Evolutionary conservation across 805 yeast genomes (phyloP).

Genomic region (Lipomyces sp.): DNA sequence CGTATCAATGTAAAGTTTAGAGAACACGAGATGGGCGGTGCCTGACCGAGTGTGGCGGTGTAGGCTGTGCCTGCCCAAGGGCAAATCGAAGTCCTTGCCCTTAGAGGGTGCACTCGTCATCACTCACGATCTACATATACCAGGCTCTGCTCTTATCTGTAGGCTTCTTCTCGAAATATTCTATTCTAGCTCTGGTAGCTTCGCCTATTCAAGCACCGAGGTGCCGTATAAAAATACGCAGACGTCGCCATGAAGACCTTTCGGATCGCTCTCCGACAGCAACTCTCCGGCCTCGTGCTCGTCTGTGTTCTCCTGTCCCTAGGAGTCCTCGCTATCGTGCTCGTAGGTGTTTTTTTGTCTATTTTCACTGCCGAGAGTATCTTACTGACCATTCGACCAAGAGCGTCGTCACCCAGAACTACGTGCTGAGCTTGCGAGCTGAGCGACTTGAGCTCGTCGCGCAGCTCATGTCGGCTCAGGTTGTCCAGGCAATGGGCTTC

Average conservation of each 20-base stretch:
- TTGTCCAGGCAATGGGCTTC: conserved; percentile 67
- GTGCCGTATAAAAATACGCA: too few relatives aligned
- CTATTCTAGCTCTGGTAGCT: background rate
- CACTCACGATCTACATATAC: background rate
- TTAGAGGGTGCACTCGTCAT: background rate
- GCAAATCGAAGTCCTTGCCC: too few relatives aligned
- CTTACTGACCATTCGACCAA: conserved; percentile 57
- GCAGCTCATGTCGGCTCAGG: conserved; percentile 78
- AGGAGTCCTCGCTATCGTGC: conserved; percentile 68
- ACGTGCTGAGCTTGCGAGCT: conserved; percentile 63
- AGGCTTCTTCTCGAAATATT: too few relatives aligned
- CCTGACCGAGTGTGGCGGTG: too few relatives aligned
- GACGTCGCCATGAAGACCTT: conserved; percentile 14
- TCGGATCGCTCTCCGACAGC: conserved; percentile 67
- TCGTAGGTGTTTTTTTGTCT: conserved; percentile 48
- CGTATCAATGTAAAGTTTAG: too few relatives aligned
- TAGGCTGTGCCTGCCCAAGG: too few relatives aligned
- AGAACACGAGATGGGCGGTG: too few relatives aligned
- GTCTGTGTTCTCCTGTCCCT: conserved; percentile 68
- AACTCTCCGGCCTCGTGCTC: conserved; percentile 68
- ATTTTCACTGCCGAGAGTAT: background rate
- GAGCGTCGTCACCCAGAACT: conserved; percentile 49
- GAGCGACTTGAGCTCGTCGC: conserved; percentile 79
- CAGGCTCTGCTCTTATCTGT: too few relatives aligned
- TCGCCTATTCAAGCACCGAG: background rate